Evolutionary conservation across 495 filamentous ascomycete species (phyloP).

Genomic region (Penicillium longicatenatum): DNA sequence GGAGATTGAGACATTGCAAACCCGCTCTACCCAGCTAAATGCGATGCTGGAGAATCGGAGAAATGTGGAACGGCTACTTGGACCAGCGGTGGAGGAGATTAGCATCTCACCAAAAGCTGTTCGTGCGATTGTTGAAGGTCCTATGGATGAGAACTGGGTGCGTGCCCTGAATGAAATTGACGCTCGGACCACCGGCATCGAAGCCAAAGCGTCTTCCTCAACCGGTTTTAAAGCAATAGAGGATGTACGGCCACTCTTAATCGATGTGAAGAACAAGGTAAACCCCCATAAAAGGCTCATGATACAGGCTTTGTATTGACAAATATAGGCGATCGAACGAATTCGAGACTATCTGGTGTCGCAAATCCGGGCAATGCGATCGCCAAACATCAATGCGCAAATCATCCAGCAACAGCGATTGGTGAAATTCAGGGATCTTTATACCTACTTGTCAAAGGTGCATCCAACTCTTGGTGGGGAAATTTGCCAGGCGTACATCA

Average conservation of each 20-base stretch:
- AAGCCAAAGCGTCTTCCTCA: conserved; percentile 61
- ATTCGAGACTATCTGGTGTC: conserved; percentile 92
- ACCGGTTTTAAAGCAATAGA: conserved; percentile 70
- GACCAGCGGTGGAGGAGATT: conserved; percentile 89
- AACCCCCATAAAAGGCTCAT: conserved; percentile 1
- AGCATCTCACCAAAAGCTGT: conserved; percentile 82
- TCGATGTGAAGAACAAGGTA: conserved; percentile 81
- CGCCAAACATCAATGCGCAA: conserved; percentile 94
- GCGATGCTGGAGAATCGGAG: conserved; percentile 87
- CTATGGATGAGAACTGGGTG: conserved; percentile 89
- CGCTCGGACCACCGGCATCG: conserved; percentile 69
- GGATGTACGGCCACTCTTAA: conserved; percentile 82
- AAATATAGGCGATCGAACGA: conserved; percentile 75
- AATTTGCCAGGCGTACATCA: conserved; percentile 91
- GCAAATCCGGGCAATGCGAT: conserved; percentile 88
- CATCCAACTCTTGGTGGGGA: conserved; percentile 80
- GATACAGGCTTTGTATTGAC: conserved; percentile 13
- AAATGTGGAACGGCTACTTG: conserved; percentile 83
- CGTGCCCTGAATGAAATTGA: conserved; percentile 84
- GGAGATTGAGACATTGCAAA: conserved; percentile 92
- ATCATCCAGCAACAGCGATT: conserved; percentile 91
- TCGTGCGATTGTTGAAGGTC: conserved; percentile 78
- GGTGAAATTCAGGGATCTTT: conserved; percentile 83
- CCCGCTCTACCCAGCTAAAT: conserved; percentile 80
- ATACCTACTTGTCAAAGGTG: conserved; percentile 75